Evolutionary conservation across 768 basidiomycete genomes (phyloP).

Genomic region (Kwoniella pini): DNA sequence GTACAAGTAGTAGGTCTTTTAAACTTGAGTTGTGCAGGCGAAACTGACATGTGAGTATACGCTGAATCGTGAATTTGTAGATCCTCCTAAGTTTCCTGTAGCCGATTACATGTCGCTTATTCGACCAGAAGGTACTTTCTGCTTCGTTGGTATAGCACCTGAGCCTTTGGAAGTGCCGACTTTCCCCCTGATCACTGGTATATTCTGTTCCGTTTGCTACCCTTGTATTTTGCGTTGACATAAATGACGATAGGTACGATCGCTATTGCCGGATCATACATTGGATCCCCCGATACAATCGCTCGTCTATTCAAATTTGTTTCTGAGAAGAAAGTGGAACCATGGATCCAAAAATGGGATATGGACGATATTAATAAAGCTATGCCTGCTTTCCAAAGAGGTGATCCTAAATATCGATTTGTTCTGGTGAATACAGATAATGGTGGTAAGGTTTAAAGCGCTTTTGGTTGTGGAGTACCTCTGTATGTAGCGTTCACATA

Average conservation of each 20-base stretch:
- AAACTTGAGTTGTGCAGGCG: too few species aligned
- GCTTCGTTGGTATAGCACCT: constrained; percentile 44
- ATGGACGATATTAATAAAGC: constrained; percentile 46
- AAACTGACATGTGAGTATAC: too few species aligned
- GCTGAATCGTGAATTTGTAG: constrained; percentile 38
- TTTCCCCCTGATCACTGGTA: too few species aligned
- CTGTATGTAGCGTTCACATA: too few species aligned
- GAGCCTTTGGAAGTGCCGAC: too few species aligned
- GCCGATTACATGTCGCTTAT: constrained; percentile 44
- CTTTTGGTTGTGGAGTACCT: too few species aligned
- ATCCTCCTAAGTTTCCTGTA: constrained; percentile 47
- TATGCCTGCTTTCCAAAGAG: constrained; percentile 34
- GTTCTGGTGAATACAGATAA: constrained; percentile 50
- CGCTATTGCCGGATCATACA: constrained; percentile 37
- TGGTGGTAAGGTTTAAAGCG: constrained; percentile 39
- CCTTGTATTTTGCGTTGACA: too few species aligned
- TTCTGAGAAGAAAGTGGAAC: constrained; percentile 41
- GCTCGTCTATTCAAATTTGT: constrained; percentile 35
- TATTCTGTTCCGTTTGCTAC: too few species aligned
- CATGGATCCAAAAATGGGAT: constrained; percentile 45
- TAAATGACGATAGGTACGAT: constrained; percentile 55
- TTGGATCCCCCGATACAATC: constrained; percentile 40
- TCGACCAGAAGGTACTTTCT: constrained; percentile 40
- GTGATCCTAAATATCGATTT: constrained; percentile 44
- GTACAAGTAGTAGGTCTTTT: constrained; percentile 56